Percentiles rank a stretch among this genome's conserved stretches.
Conservation (phyloP, 2,329 filamentous ascomycete genomes). For the Orbilia oligospora region DNA sequence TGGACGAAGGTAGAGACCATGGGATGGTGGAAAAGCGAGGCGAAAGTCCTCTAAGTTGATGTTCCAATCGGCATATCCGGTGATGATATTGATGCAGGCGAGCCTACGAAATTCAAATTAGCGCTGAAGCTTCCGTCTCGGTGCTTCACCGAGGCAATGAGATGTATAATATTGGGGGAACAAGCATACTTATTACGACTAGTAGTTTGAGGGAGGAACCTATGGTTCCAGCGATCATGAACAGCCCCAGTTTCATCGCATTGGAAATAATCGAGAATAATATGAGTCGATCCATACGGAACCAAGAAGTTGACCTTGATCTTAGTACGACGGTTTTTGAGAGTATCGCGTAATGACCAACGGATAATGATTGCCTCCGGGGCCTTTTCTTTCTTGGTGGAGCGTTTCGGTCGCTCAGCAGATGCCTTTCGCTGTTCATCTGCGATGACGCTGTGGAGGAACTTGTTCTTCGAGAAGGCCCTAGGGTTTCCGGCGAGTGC, state of each 20-base stretch:
- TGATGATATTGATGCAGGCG: conserved; percentile 54
- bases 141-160: too few species aligned
- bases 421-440: conserved; percentile 43
- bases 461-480: conserved; percentile 49
- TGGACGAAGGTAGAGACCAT: conserved; percentile 42
- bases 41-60: conserved; percentile 36
- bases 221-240: conserved; percentile 8
- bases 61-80: conserved; percentile 57
- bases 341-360: conserved; percentile 43
- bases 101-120: conserved; percentile 29
- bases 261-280: conserved; percentile 51
- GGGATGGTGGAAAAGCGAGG: conserved; percentile 31
- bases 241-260: conserved; percentile 14
- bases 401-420: conserved; percentile 38
- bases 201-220: conserved; percentile 19
- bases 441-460: conserved; percentile 42
- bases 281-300: conserved; percentile 38
- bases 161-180: too few species aligned
- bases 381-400: conserved; percentile 40
- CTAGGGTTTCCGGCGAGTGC: conserved; percentile 50
- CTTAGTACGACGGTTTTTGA: conserved; percentile 44
- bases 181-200: conserved; percentile 42
- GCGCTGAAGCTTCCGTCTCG: too few species aligned
- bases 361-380: conserved; percentile 52
- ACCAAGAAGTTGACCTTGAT: conserved; percentile 46